Evolutionary conservation across 2,329 filamentous ascomycete species (phyloP), one percentile per base, ranked within the genome.

Genomic region (Dothidotthia symphoricarpi): DNA sequence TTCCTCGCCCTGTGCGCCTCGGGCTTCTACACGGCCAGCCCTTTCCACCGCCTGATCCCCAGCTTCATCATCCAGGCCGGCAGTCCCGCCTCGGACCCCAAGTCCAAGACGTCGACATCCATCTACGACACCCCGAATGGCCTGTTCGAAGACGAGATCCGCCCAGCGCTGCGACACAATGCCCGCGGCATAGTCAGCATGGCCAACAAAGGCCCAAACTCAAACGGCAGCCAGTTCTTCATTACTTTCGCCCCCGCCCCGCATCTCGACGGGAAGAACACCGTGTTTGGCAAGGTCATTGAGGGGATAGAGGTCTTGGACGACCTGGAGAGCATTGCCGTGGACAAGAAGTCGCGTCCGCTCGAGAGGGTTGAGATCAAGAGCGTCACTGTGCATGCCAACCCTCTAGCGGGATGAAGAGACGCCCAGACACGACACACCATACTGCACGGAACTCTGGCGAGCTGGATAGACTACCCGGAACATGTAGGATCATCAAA

Each of bases 1-100:
- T 94, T 94, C 69, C 82, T 94, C 52, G 87, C 87, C 36, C 82
- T 93, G 47, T 89, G 86, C 73, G 87, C 86, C 33, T 88, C 85
- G 8, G 75, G 75, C 58, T 88, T 86, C 73, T 93, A 89, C 72
- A 74, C 86, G 62, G 68, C 69, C 57, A 88, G 85, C 16, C 83
- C 83, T 45, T 85, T 93, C 68, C 87, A 93, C 74, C 83, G 87
- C 35, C 74, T 87, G 47, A 90, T 93, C 42, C 83, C 86, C 8
- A 74, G 74, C 45, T 94, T 94, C 75, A 93, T 94, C 78, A 73
- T 82, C 15, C 87, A 93, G 67, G 82, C 83, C 13, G 87, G 87
- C 53, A 83, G 71, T 16, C 73, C 74, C 10, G 66, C 69, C 9
- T 68, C 71, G 1, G 65, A 70, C 47, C 52, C 69, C 26, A 75